phyloP scores from a whole-genome alignment of 305 asterid genomes.

The Fraxinus sp. region DNA sequence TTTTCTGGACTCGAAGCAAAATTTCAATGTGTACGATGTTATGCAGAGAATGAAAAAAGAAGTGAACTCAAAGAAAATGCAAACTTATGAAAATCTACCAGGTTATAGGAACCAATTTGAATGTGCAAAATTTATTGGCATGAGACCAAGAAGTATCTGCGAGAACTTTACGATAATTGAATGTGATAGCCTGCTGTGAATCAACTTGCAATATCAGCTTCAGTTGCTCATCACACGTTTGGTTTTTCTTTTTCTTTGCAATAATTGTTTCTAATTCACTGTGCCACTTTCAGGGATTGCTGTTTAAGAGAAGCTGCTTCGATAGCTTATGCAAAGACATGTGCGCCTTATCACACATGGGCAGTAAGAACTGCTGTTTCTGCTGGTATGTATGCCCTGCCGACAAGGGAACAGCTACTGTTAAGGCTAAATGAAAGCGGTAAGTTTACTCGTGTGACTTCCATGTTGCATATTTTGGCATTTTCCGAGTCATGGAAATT shows the following conservation, averaged over 20 bases:
- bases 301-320: slow-evolving; percentile 84
- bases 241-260: not conserved
- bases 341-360: slow-evolving; percentile 98
- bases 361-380: slow-evolving; percentile 89
- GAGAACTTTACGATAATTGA: not conserved
- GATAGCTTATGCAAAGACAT: slow-evolving; percentile 75
- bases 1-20: not conserved
- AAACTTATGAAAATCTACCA: not conserved
- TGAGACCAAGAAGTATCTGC: not conserved
- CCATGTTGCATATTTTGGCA: not conserved
- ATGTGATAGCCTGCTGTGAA: not conserved
- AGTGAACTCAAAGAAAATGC: not conserved
- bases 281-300: slow-evolving; percentile 46
- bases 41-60: not conserved
- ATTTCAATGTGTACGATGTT: not conserved
- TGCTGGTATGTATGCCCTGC: slow-evolving; percentile 97
- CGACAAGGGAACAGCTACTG: slow-evolving; percentile 83
- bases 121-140: not conserved
- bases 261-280: not conserved
- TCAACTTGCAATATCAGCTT: not conserved
- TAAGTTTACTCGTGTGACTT: slow-evolving; percentile 29
- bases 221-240: not conserved
- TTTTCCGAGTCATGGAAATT: not conserved
- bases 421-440: slow-evolving; percentile 78
- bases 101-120: not conserved